Evolutionary conservation across 2,329 filamentous ascomycete species (phyloP).

Genomic region (Aureobasidium vineae): DNA sequence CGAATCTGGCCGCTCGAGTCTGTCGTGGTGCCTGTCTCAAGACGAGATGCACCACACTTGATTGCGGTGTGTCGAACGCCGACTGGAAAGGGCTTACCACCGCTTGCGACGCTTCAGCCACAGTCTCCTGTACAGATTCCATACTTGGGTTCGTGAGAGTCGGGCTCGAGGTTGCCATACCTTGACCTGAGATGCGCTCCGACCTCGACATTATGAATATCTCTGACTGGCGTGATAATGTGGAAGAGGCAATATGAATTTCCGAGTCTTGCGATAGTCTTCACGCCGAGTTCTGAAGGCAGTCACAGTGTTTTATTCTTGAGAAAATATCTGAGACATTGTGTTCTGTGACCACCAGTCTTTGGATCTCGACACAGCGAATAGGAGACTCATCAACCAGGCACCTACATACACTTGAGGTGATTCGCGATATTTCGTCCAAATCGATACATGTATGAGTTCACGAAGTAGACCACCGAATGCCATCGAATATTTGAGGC

Average conservation of each 20-base stretch:
- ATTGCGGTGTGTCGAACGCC: conserved; percentile 3
- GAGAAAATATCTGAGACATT: background rate
- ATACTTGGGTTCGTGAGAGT: background rate
- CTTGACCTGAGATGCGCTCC: background rate
- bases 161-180: background rate
- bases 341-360: background rate
- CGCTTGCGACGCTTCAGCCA: background rate
- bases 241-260: background rate
- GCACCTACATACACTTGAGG: background rate
- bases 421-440: background rate
- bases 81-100: background rate
- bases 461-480: background rate
- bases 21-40: background rate
- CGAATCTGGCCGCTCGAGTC: background rate
- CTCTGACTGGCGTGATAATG: background rate
- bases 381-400: background rate
- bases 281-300: background rate
- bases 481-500: background rate
- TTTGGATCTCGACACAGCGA: background rate
- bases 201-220: background rate
- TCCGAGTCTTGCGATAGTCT: background rate
- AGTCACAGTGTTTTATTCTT: background rate
- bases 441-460: background rate
- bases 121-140: background rate
- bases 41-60: background rate